Evolutionary conservation across 2,329 filamentous ascomycete species (phyloP), one percentile per base, ranked within the genome.

Genomic region (Aspergillus aculeatus): DNA sequence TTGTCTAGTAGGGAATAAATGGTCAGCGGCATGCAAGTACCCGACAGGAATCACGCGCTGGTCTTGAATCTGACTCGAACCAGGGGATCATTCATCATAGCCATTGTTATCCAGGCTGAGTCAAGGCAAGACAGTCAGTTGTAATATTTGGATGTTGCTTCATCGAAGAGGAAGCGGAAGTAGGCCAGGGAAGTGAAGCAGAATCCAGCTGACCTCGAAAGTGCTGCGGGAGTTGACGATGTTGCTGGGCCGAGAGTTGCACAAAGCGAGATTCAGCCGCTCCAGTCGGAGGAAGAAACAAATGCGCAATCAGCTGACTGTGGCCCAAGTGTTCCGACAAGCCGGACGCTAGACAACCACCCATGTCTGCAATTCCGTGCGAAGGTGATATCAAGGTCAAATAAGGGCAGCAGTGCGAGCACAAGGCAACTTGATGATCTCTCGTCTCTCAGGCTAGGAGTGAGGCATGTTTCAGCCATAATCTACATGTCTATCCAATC

Each of bases 31-130:
- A 66, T 73, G 71, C 71, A 73, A 63, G 67, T 63, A 68, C 53
- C 67, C 71, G 68, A 58, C 58, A 29, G 56, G 62, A 62, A 73
- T 72, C 71, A 72, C 70, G 62, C 68, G 64, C 66, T 65, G 62
- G 53, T 41, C 60, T 62, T 51, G 62, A 53, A 69, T 68, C 66
- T 62, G 50, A 58, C 66, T 47, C 41, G 48, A 48, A 63, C 29
- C 64, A 62, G 64, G 60, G 52, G 55, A 48, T 23, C 21, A 24
- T 44, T 56, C 31, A 48, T 57, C 26, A 52, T 50, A 56, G 47
- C 23, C 26, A 52, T 57, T 61, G 57, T 59, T 49, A 29, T 53
- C 54, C 23, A 32, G 53, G 12, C 53, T 47, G 53, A 48, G 12
- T 55, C 41, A 16, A 47, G 44, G 41, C 38, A 11, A 55, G n/a